phyloP scores from a whole-genome alignment of 257 asterid species.

The Gentiana straminea region DNA sequence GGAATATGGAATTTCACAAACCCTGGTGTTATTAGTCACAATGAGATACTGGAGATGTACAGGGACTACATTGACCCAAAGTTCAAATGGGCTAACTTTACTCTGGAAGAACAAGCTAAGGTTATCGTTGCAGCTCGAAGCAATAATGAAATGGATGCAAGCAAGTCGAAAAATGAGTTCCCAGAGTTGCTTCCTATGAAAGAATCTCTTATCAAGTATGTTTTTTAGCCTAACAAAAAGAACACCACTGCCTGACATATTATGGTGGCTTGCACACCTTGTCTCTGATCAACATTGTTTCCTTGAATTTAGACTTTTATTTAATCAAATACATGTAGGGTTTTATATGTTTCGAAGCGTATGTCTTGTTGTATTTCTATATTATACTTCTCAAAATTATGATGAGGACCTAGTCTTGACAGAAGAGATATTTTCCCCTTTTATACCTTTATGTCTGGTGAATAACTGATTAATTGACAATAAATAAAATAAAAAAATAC shows the following conservation, averaged over 20 bases:
- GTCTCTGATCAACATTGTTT: no score
- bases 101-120: conserved; percentile 22
- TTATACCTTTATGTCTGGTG: no score
- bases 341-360: no score
- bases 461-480: no score
- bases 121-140: conserved; percentile 18
- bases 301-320: no score
- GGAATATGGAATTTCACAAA: conserved; percentile 28
- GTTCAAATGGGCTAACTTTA: conserved; percentile 17
- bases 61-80: conserved; percentile 14
- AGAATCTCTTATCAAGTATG: conserved; percentile 19
- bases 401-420: no score
- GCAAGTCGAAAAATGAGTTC: conserved; percentile 19
- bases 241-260: background rate
- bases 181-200: conserved; percentile 17
- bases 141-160: conserved; percentile 20
- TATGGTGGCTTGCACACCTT: no score
- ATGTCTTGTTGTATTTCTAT: no score
- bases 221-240: conserved; percentile 21
- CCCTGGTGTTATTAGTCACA: conserved; percentile 23
- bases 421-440: no score
- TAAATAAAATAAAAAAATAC: no score
- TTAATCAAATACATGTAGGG: no score
- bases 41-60: conserved; percentile 26
- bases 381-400: no score